These are phyloP conservation scores for Isatis tinctoria DNA, from an alignment of 345 rosid genomes.

Conservation along the genomic window DNA sequence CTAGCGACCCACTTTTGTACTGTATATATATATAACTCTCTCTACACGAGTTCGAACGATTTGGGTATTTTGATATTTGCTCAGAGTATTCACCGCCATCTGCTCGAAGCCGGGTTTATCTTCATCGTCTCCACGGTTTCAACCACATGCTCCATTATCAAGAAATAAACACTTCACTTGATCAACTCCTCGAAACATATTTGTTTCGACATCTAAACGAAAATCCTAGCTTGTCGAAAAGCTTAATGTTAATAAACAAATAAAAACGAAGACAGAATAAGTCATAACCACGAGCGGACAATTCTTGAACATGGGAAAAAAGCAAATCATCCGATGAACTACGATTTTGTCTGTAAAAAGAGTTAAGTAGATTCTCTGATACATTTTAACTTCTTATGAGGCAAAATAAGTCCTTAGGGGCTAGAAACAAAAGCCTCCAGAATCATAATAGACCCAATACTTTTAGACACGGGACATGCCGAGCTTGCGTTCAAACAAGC, in stretches of 20 bases:
- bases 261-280: not conserved
- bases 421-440: conserved; percentile 9
- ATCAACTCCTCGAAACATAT: not conserved
- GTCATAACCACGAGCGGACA: not conserved
- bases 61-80: too few species aligned
- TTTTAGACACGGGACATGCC: conserved; percentile 57
- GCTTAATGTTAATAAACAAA: not conserved
- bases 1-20: not conserved
- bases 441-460: not conserved
- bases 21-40: too few species aligned
- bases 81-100: too few species aligned
- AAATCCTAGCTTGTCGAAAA: not conserved
- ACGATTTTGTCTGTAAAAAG: conserved; percentile 13
- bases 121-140: too few species aligned
- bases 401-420: conserved; percentile 1
- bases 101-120: too few species aligned
- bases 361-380: conserved; percentile 7
- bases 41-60: not conserved
- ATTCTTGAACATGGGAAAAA: not conserved
- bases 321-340: not conserved
- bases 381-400: conserved; percentile 17
- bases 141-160: too few species aligned
- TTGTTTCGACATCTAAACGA: not conserved
- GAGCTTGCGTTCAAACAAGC: conserved; percentile 64
- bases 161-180: not conserved